A percentile compares a stretch with the other conserved stretches of the same genome.
These are phyloP conservation scores for Pichia sp. DNA, from an alignment of 1,139 yeast genomes.

Conservation along the genomic window DNA sequence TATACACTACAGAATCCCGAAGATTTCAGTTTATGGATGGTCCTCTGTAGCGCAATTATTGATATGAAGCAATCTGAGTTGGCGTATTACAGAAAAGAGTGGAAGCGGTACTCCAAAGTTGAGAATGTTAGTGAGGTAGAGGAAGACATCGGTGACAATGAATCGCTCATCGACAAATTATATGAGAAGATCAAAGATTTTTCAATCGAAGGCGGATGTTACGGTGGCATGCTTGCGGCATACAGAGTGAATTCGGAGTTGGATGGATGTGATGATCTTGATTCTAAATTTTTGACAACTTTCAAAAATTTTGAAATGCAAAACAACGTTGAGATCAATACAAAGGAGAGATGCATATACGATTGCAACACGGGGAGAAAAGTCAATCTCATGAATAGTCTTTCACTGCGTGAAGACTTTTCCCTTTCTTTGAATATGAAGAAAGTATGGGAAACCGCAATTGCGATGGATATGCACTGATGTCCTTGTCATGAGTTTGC, in stretches of 20 bases:
- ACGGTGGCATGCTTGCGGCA: neutral
- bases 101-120: neutral
- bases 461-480: neutral
- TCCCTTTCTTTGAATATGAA: constrained; percentile 13
- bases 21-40: constrained; percentile 17
- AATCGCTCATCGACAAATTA: neutral
- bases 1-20: neutral
- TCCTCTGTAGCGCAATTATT: neutral
- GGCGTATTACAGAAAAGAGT: constrained; percentile 4
- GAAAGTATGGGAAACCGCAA: constrained; percentile 12
- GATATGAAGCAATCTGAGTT: neutral
- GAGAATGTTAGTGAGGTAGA: neutral
- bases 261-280: neutral
- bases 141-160: neutral
- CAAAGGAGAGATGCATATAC: neutral
- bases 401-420: constrained; percentile 7
- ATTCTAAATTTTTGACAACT: neutral
- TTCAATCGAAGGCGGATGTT: neutral
- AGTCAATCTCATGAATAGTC: constrained; percentile 1
- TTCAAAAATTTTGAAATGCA: constrained; percentile 3
- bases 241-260: neutral
- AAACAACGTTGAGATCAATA: neutral
- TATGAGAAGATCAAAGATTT: neutral
- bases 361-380: neutral
- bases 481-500: neutral